Conservation (phyloP, 495 filamentous ascomycete genomes). For the Penicillium flavigenum region DNA sequence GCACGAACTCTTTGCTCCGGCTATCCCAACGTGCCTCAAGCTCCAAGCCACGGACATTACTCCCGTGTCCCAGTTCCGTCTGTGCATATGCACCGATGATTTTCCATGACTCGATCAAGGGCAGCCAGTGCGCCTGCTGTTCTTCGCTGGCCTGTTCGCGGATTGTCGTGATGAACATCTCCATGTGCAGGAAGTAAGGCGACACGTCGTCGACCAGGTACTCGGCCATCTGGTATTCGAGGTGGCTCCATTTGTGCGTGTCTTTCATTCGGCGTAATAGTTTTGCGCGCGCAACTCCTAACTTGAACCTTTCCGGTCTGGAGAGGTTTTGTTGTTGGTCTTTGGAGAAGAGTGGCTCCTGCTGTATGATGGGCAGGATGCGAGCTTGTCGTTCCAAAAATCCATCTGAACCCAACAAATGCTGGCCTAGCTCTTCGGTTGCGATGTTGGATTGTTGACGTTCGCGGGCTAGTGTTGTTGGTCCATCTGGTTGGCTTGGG, state of each 20-base stretch:
- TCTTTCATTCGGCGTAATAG: conserved; percentile 41
- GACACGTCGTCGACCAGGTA: conserved; percentile 47
- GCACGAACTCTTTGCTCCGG: conserved; percentile 40
- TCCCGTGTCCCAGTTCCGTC: conserved; percentile 51
- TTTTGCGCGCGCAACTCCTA: conserved; percentile 49
- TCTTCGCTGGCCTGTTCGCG: conserved; percentile 46
- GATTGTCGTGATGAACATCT: conserved; percentile 41
- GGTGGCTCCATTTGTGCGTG: conserved; percentile 40
- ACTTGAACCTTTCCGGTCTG: conserved; percentile 46
- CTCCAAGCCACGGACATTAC: conserved; percentile 50
- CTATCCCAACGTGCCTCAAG: conserved; percentile 44
- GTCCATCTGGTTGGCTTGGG: conserved; percentile 38
- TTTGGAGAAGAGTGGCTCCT: conserved; percentile 44
- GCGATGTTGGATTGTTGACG: conserved; percentile 38
- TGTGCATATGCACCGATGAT: conserved; percentile 50
- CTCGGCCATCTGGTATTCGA: conserved; percentile 46
- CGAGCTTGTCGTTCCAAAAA: conserved; percentile 46
- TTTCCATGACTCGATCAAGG: conserved; percentile 41
- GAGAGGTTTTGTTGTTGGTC: conserved; percentile 44
- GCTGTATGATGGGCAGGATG: conserved; percentile 36
- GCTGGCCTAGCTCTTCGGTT: conserved; percentile 37
- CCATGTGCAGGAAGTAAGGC: conserved; percentile 41
- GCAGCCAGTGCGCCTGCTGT: conserved; percentile 46
- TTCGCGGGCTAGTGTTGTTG: conserved; percentile 39
- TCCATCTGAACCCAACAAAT: conserved; percentile 40